Evolutionary conservation across 2,329 filamentous ascomycete species (phyloP), one percentile per base, ranked within the genome.

Genomic region (Fusarium denticulatum): DNA sequence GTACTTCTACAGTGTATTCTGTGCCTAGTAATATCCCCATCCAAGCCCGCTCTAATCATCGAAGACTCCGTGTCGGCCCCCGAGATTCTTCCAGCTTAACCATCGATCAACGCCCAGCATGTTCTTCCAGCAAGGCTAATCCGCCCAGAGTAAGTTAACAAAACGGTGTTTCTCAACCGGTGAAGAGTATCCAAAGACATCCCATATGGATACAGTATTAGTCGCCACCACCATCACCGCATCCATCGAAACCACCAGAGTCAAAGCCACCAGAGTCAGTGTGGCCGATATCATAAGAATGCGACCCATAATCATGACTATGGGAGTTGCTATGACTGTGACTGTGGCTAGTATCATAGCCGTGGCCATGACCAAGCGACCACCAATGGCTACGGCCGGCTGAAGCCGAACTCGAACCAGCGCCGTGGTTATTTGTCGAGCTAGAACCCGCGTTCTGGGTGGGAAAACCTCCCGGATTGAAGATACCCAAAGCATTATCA

Each of bases 71-170:
- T 39, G 6, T 47, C n/a, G 18, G n/a, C 5, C 24, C 7, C 7
- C 28, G 3, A 36, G 7, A 52, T 39, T n/a, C 39, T 37, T 15
- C 24, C 9, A 30, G 7, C 26, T 3, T 8, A 59, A 7, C 22
- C 34, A 30, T 22, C 11, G 5, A 28, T 30, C 26, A 18, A 22
- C 2, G 0, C 3, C 20, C 20, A 37, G 24, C 24, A 14, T n/a
- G 22, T 22, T n/a, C 24, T 36, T 50, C 26, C 15, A 30, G 28
- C 5, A 30, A 39, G 43, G 16, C 45, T 22, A 32, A 20, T 32
- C 34, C 6, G 3, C 43, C 10, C 11, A 32, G 18, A 28, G 18
- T 10, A 39, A 52, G 9, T 36, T 14, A 13, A 11, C n/a, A 26
- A 20, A 32, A 50, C 11, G 26, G 24, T 14, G 5, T 13, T 22